Evolutionary conservation across 192 early-diverging fungal species (phyloP), one percentile per base, ranked within the genome.

Genomic region (Geosiphon pyriformis): DNA sequence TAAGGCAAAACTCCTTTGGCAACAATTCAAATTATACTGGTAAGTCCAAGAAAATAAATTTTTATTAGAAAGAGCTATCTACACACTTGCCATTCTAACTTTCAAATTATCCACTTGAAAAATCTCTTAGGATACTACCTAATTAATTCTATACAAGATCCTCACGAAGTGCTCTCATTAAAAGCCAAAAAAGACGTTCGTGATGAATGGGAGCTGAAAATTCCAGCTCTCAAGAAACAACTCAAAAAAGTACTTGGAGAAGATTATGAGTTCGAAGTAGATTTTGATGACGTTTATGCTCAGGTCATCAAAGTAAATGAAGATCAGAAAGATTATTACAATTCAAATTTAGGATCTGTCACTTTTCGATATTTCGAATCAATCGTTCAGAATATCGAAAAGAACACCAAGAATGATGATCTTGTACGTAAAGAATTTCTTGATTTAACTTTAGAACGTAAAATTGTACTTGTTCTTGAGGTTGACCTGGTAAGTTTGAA

Each of bases 241-340:
- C 37, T 61, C n/a, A 61, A 61, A 46, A 26, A 20, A 26, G 18
- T 4, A 8, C 20, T 47, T 37, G 60, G 60, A 4, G 60, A 61
- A 46, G 37, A 61, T 61, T 61, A 61, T 47, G 18, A 48, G 47
- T 61, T 61, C 34, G 35, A 61, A 48, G 10, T 61, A 22, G 60
- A 61, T 48, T 61, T 61, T 42, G 37, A 61, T 25, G 46, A 61
- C 3, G 23, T 61, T 47, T 61, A 47, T 48, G 12, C 33, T 8
- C 20, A 47, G 29, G 25, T 26, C 20, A 25, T 48, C 22, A 61
- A 61, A 61, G 60, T 23, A 8, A 61, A 61, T 61, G 46, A 61
- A 47, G 27, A 48, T 61, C 34, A 61, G 7, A 23, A n/a, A 15
- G 37, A 61, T 25, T 61, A 33, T 22, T 61, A 46, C 47, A 23